A percentile compares a stretch with the other conserved stretches of the same genome.
These are phyloP conservation scores for Dysphania ambrosioides DNA, from an alignment of 148 eudicot species.

Conservation along the genomic window DNA sequence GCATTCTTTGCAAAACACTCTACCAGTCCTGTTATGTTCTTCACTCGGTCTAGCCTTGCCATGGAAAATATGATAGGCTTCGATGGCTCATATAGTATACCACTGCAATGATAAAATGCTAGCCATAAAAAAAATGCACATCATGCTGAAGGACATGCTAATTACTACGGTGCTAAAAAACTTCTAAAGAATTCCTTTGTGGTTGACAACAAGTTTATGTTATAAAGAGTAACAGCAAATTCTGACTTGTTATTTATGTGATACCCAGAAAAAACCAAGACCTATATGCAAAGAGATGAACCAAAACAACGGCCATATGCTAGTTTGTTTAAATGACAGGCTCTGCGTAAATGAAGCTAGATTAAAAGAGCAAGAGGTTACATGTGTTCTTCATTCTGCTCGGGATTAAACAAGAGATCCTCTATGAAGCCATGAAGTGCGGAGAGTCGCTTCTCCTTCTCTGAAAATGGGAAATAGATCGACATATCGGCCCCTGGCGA, in stretches of 20 bases:
- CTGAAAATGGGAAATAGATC: conserved; percentile 75
- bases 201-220: not conserved
- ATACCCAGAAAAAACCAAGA: not conserved
- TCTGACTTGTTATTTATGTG: not conserved
- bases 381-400: conserved; percentile 78
- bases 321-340: not conserved
- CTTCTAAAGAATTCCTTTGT: not conserved
- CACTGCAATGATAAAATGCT: conserved; percentile 46
- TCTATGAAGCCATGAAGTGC: conserved; percentile 72
- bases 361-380: conserved; percentile 32
- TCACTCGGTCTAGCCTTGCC: conserved; percentile 96
- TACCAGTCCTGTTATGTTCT: conserved; percentile 91
- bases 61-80: conserved; percentile 93
- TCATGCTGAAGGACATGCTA: not conserved
- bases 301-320: not conserved
- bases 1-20: conserved; percentile 74
- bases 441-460: conserved; percentile 67
- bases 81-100: conserved; percentile 63
- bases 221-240: not conserved
- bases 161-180: not conserved
- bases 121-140: not conserved
- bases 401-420: conserved; percentile 65
- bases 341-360: not conserved
- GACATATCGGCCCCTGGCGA: conserved; percentile 92
- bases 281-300: not conserved